Percentiles rank a stretch among this genome's conserved stretches.
phyloP scores from a whole-genome alignment of 2,329 filamentous ascomycete species.

The Parastagonospora avenae region DNA sequence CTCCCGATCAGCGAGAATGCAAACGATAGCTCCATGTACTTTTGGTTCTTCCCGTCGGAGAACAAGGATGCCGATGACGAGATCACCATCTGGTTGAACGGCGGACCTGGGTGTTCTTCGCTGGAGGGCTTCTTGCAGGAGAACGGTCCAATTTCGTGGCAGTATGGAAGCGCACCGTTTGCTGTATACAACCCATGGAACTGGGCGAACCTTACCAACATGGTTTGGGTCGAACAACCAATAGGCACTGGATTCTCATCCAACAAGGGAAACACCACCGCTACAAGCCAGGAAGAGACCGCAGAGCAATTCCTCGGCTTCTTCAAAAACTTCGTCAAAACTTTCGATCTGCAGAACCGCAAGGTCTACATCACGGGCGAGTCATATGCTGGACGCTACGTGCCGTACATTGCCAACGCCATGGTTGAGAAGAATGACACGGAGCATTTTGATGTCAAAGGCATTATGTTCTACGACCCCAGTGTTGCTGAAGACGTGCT shows the following conservation, averaged over 20 bases:
- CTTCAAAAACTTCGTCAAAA: slow-evolving; percentile 77
- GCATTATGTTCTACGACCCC: slow-evolving; percentile 76
- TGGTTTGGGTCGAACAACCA: slow-evolving; percentile 76
- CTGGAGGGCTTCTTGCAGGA: slow-evolving; percentile 57
- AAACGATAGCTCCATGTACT: slow-evolving; percentile 57
- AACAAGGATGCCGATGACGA: slow-evolving; percentile 56
- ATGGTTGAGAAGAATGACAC: slow-evolving; percentile 73
- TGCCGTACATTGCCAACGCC: slow-evolving; percentile 73
- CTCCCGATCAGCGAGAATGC: slow-evolving; percentile 58
- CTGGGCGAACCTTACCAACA: slow-evolving; percentile 70
- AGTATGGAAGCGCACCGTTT: slow-evolving; percentile 46
- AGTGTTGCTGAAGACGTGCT: slow-evolving; percentile 61
- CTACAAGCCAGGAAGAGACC: slow-evolving; percentile 69
- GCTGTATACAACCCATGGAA: slow-evolving; percentile 52
- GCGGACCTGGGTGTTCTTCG: slow-evolving; percentile 53
- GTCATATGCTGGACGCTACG: slow-evolving; percentile 67
- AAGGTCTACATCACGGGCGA: slow-evolving; percentile 78
- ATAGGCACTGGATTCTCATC: slow-evolving; percentile 67
- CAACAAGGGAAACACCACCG: slow-evolving; percentile 66
- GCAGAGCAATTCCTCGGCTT: slow-evolving; percentile 77
- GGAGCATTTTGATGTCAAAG: slow-evolving; percentile 69
- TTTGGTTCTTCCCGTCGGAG: slow-evolving; percentile 62
- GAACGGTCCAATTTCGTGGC: slow-evolving; percentile 55
- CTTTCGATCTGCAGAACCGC: slow-evolving; percentile 68
- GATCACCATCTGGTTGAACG: slow-evolving; percentile 54